phyloP scores from a whole-genome alignment of 1,284 basidiomycete genomes.

The Sanguinoderma infundibulare region DNA sequence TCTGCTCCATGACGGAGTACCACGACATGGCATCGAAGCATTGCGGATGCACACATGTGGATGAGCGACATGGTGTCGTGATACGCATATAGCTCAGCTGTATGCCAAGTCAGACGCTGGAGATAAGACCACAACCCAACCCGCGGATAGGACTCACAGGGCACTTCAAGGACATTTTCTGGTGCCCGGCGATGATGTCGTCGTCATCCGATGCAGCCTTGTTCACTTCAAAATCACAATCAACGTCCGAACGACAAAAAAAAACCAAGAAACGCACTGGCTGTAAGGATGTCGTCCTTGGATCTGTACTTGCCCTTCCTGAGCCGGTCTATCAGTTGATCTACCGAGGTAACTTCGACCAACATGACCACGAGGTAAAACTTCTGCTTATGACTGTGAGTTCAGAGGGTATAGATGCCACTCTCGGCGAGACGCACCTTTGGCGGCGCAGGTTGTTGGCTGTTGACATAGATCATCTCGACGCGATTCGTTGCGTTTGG shows the following conservation, averaged over 20 bases:
- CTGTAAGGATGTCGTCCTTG: slow-evolving; percentile 67
- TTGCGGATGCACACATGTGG: slow-evolving; percentile 86
- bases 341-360: slow-evolving; percentile 74
- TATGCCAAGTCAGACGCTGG: slow-evolving; percentile 7
- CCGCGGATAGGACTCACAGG: slow-evolving; percentile 70
- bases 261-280: slow-evolving; percentile 60
- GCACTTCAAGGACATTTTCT: slow-evolving; percentile 90
- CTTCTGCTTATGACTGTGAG: slow-evolving; percentile 56
- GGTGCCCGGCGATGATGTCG: slow-evolving; percentile 86
- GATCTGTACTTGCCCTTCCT: slow-evolving; percentile 68
- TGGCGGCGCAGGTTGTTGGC: slow-evolving; percentile 73
- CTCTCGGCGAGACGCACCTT: slow-evolving; percentile 51
- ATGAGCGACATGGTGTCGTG: slow-evolving; percentile 84
- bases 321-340: slow-evolving; percentile 68
- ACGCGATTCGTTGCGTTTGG: slow-evolving; percentile 64
- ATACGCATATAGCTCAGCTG: slow-evolving; percentile 92
- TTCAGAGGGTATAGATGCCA: neutral
- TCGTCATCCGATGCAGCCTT: slow-evolving; percentile 71
- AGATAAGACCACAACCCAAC: neutral
- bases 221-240: slow-evolving; percentile 52
- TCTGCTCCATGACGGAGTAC: slow-evolving; percentile 95
- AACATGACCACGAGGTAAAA: slow-evolving; percentile 86
- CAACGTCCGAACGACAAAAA: neutral
- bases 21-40: slow-evolving; percentile 97
- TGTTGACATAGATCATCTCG: slow-evolving; percentile 92